phyloP scores from a whole-genome alignment of 2,329 filamentous ascomycete genomes.

The Aspergillus persii region DNA sequence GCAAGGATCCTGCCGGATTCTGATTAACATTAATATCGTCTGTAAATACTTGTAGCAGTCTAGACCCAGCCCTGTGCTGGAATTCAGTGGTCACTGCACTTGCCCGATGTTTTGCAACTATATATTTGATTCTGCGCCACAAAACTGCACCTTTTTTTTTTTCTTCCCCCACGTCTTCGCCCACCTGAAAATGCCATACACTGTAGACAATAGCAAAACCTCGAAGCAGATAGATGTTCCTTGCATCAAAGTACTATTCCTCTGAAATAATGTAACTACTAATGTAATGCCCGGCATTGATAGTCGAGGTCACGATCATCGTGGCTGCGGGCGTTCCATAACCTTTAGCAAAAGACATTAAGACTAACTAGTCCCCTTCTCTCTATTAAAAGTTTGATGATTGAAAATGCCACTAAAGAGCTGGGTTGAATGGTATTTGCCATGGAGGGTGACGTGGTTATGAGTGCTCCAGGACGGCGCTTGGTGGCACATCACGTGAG shows the following conservation, averaged over 20 bases:
- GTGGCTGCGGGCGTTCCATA: too few species aligned
- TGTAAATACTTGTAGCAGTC: not conserved
- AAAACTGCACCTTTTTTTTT: not conserved
- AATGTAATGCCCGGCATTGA: not conserved
- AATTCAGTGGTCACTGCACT: not conserved
- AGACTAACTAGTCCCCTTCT: too few species aligned
- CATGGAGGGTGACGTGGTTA: too few species aligned
- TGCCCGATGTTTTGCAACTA: not conserved
- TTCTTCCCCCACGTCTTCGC: too few species aligned
- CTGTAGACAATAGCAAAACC: too few species aligned
- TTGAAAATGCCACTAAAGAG: too few species aligned
- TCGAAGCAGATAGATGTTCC: not conserved
- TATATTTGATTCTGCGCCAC: not conserved
- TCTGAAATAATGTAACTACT: not conserved
- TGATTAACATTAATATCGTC: too few species aligned
- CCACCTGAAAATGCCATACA: too few species aligned
- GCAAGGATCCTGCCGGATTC: not conserved
- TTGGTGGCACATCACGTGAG: conserved; percentile 5
- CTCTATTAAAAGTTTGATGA: too few species aligned
- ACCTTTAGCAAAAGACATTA: too few species aligned
- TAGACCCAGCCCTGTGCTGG: not conserved
- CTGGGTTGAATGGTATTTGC: too few species aligned
- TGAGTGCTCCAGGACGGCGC: not conserved
- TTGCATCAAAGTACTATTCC: too few species aligned
- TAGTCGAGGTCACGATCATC: not conserved